Conservation (phyloP, 1,284 basidiomycete species). For the Malassezia yamatoensis region DNA sequence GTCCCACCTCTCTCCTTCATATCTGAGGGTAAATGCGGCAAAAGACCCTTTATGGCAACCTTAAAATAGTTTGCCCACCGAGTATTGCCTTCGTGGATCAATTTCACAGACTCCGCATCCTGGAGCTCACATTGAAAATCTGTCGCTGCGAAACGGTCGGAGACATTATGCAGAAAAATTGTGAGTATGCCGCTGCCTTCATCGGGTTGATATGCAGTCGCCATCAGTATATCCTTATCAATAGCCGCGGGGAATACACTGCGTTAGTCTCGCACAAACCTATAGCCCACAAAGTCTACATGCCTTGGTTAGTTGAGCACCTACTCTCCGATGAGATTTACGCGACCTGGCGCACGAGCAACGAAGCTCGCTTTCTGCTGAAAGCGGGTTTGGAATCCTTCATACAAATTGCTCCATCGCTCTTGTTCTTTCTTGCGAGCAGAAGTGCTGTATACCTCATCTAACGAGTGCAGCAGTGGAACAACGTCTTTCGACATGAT, state of each 20-base stretch:
- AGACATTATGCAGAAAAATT: constrained; percentile 29
- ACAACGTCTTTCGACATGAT: constrained; percentile 23
- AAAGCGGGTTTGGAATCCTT: constrained; percentile 22
- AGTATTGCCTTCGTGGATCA: constrained; percentile 30
- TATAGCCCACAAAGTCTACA: constrained; percentile 43
- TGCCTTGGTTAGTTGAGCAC: constrained; percentile 17
- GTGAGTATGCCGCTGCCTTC: constrained; percentile 4
- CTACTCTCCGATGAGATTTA: constrained; percentile 46
- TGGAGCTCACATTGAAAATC: constrained; percentile 24
- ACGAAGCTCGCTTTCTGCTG: constrained; percentile 28
- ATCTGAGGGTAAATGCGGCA: constrained; percentile 29
- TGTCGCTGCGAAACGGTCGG: constrained; percentile 23
- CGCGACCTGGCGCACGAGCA: constrained; percentile 42
- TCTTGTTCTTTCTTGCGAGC: constrained; percentile 22
- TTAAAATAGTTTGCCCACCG: constrained; percentile 48
- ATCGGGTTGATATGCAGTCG: constrained; percentile 21
- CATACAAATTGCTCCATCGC: constrained; percentile 30
- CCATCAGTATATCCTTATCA: constrained; percentile 47
- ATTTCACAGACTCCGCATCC: constrained; percentile 19
- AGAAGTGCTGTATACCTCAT: constrained; percentile 30
- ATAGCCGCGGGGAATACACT: constrained; percentile 42
- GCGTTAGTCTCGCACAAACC: neutral
- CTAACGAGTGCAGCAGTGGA: constrained; percentile 28
- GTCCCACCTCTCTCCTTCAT: neutral
- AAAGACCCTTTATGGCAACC: constrained; percentile 41